A percentile compares a stretch with the other conserved stretches of the same genome.
These are phyloP conservation scores for Saccharomyces paradoxus DNA, from an alignment of 805 yeast species.

Conservation along the genomic window DNA sequence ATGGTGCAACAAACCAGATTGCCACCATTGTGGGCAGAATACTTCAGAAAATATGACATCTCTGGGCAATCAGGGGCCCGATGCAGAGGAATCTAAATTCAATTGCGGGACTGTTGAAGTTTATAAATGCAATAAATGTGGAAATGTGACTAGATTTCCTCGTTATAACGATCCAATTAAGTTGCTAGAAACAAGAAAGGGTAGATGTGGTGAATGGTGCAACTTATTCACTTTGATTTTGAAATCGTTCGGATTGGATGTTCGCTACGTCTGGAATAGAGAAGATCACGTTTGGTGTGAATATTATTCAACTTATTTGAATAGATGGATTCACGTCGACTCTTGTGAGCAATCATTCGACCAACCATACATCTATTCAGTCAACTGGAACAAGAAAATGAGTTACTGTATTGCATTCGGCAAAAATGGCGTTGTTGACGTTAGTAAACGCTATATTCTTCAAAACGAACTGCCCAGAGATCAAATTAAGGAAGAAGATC, in stretches of 20 bases:
- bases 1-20: constrained; percentile 73
- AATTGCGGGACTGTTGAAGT: constrained; percentile 56
- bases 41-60: constrained; percentile 32
- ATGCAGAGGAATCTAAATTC: constrained; percentile 34
- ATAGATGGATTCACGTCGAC: constrained; percentile 83
- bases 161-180: constrained; percentile 63
- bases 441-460: constrained; percentile 56
- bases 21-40: constrained; percentile 41
- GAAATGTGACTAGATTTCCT: constrained; percentile 49
- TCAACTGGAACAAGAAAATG: constrained; percentile 93
- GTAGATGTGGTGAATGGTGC: constrained; percentile 96
- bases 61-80: constrained; percentile 38
- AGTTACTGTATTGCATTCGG: constrained; percentile 73
- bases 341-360: constrained; percentile 83
- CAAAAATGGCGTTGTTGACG: constrained; percentile 55
- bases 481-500: constrained; percentile 35
- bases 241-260: constrained; percentile 54
- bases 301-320: constrained; percentile 51
- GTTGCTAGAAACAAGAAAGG: constrained; percentile 53
- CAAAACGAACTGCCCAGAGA: constrained; percentile 41
- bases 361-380: constrained; percentile 65
- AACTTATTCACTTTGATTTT: constrained; percentile 68
- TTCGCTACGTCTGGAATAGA: constrained; percentile 73
- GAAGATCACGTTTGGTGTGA: constrained; percentile 98
- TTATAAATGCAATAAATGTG: constrained; percentile 53